These are phyloP conservation scores for Urochloa ruziziensis DNA, from an alignment of 176 grass and related monocot species.

Conservation along the genomic window DNA sequence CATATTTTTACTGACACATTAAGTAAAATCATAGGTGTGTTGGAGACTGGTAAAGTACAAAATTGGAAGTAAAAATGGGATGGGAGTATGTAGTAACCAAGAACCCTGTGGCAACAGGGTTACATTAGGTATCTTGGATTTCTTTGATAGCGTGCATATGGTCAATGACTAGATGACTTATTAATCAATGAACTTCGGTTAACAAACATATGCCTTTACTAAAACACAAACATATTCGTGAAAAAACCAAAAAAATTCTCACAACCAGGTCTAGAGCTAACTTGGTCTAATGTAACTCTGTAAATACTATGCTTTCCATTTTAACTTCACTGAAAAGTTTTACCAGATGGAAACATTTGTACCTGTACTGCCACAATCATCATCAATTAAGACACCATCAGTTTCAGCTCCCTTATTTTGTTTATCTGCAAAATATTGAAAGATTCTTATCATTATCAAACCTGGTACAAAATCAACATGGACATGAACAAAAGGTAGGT, in stretches of 20 bases:
- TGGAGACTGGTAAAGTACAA: not conserved
- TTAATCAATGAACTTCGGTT: slow-evolving; percentile 8
- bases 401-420: slow-evolving; percentile 56
- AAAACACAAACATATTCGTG: not conserved
- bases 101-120: not conserved
- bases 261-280: not conserved
- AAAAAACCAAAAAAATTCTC: not conserved
- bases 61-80: not conserved
- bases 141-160: not conserved
- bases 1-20: not conserved
- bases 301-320: not conserved
- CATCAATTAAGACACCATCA: slow-evolving; percentile 63
- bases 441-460: slow-evolving; percentile 3
- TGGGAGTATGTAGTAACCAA: not conserved
- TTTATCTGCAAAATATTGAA: slow-evolving; percentile 40
- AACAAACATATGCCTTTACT: not conserved
- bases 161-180: not conserved
- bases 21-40: not conserved
- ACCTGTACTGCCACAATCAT: slow-evolving; percentile 53
- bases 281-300: slow-evolving; percentile 4
- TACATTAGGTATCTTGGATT: slow-evolving; percentile 6
- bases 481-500: not conserved
- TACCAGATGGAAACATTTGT: slow-evolving; percentile 16
- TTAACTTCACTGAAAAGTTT: slow-evolving; percentile 13
- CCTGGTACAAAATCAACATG: slow-evolving; percentile 2